These are phyloP conservation scores for Sorghum bicolor DNA, from an alignment of 176 grass and related monocot species.

Conservation along the genomic window DNA sequence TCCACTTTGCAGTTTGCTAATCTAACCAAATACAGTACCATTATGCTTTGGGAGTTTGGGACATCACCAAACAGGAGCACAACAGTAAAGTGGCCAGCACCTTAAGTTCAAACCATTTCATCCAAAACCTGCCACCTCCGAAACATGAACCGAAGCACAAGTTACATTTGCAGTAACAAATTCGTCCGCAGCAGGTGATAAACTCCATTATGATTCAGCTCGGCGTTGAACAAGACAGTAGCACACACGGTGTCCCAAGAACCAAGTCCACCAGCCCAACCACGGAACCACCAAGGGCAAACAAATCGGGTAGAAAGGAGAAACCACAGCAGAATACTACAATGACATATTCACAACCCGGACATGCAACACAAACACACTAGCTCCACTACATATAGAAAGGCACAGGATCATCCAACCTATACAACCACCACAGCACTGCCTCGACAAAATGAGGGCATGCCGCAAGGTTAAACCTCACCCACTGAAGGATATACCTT, in stretches of 20 bases:
- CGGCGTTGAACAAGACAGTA: not conserved
- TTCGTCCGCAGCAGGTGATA: not conserved
- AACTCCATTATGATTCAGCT: no score
- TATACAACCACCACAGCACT: constrained; percentile 65
- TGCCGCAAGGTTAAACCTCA: constrained; percentile 46
- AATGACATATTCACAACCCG: constrained; percentile 73
- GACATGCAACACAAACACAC: constrained; percentile 45
- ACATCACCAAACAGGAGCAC: not conserved
- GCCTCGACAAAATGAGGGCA: constrained; percentile 49
- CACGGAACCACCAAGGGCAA: not conserved
- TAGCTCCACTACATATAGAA: constrained; percentile 42
- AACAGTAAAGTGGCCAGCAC: not conserved
- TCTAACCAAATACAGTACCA: no score
- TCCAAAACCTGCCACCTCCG: not conserved
- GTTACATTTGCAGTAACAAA: not conserved
- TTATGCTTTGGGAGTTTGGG: not conserved
- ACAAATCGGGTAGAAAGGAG: not conserved
- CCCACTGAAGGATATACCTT: constrained; percentile 40
- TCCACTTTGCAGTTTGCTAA: not conserved
- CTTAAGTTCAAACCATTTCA: not conserved
- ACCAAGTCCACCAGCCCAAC: not conserved
- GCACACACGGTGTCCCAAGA: not conserved
- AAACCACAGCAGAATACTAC: constrained; percentile 4
- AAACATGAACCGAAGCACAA: not conserved
- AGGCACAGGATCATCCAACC: constrained; percentile 33